These are phyloP conservation scores for Lecanosticta acicola DNA, from an alignment of 2,329 filamentous ascomycete species.

Conservation along the genomic window DNA sequence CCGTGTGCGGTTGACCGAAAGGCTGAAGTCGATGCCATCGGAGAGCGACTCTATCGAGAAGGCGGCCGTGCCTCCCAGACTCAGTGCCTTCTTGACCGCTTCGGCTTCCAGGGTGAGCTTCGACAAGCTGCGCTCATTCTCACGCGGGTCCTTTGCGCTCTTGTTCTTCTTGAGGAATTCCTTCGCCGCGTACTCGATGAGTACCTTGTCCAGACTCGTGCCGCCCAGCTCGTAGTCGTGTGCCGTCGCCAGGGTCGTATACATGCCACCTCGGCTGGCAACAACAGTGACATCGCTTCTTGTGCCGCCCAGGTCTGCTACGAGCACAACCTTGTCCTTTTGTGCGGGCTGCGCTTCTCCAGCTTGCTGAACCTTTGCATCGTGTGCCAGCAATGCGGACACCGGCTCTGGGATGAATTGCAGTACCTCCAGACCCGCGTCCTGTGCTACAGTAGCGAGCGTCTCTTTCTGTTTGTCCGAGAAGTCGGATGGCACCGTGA, in stretches of 20 bases:
- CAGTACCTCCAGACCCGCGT: constrained; percentile 78
- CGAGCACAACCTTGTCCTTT: constrained; percentile 82
- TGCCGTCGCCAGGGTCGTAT: constrained; percentile 85
- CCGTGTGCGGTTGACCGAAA: constrained; percentile 85
- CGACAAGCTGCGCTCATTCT: constrained; percentile 73
- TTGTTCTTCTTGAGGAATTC: constrained; percentile 98
- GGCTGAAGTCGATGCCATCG: constrained; percentile 83
- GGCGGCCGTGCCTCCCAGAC: constrained; percentile 77
- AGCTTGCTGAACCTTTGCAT: constrained; percentile 50
- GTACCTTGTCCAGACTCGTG: constrained; percentile 75
- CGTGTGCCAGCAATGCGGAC: constrained; percentile 82
- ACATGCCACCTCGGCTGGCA: constrained; percentile 88
- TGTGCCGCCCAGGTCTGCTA: constrained; percentile 88
- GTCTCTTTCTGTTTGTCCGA: constrained; percentile 78
- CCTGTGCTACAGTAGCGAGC: constrained; percentile 69
- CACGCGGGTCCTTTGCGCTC: constrained; percentile 65
- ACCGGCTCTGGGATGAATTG: constrained; percentile 91
- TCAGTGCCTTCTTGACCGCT: constrained; percentile 84
- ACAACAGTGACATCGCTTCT: constrained; percentile 87
- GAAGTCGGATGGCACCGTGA: constrained; percentile 93
- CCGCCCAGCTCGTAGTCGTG: constrained; percentile 96
- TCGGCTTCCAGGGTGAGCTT: constrained; percentile 92
- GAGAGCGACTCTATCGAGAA: constrained; percentile 90
- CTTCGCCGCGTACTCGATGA: constrained; percentile 96
- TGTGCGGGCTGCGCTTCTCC: constrained; percentile 62